phyloP scores from a whole-genome alignment of 2,329 filamentous ascomycete genomes.

The Hypoxylon sp. region DNA sequence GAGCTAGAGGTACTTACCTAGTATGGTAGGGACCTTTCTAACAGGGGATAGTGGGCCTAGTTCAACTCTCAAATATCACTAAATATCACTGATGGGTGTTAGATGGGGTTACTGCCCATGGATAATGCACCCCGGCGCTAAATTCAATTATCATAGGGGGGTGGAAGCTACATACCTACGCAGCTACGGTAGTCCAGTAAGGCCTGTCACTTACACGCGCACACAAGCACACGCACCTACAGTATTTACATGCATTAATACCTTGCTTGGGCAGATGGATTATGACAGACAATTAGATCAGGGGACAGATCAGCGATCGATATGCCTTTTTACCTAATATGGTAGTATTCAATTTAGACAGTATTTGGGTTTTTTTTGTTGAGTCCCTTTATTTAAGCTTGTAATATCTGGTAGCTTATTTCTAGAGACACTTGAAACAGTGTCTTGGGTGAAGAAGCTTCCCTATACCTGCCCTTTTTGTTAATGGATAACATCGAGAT shows the following conservation, averaged over 20 bases:
- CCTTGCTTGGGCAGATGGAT: conserved; percentile 8
- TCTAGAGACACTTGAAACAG: conserved; percentile 29
- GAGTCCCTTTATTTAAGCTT: conserved; percentile 32
- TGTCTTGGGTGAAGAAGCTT: conserved; percentile 7
- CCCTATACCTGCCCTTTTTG: conserved; percentile 18
- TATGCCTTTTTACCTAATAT: conserved; percentile 24
- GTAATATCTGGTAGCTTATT: conserved; percentile 15
- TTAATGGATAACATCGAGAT: background rate
- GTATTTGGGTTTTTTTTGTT: conserved; percentile 37
- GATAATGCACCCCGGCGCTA: conserved; percentile 18
- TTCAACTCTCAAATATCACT: conserved; percentile 6
- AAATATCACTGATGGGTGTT: conserved; percentile 1
- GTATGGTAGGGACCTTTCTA: conserved; percentile 26
- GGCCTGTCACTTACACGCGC: conserved; percentile 12
- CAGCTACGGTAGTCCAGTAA: too few relatives aligned
- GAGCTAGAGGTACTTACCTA: conserved; percentile 29
- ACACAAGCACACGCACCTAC: background rate
- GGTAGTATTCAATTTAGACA: conserved; percentile 21
- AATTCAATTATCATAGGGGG: background rate
- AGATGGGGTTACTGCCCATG: background rate
- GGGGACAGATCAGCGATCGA: conserved; percentile 38
- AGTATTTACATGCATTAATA: conserved; percentile 22
- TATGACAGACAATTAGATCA: conserved; percentile 8
- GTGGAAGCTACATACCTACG: background rate
- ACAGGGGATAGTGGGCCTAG: conserved; percentile 30